phyloP scores from a whole-genome alignment of 2,329 filamentous ascomycete genomes.

The Monosporascus sp. region DNA sequence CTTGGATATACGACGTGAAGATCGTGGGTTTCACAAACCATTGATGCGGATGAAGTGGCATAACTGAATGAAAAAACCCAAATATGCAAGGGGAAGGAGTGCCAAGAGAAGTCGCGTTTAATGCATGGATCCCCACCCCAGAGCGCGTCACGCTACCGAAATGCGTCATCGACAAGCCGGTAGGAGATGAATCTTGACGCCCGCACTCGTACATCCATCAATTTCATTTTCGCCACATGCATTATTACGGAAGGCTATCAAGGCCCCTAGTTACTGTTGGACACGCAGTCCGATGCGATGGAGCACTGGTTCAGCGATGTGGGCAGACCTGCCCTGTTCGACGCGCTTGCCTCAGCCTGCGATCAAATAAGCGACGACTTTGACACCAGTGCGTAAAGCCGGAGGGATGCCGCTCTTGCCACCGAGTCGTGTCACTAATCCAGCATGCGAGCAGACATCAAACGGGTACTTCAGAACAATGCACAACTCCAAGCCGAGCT shows the following conservation, averaged over 20 bases:
- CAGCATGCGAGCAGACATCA: conserved; percentile 8
- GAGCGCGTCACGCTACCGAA: neutral
- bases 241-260: too few relatives aligned
- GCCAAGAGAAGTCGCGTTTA: neutral
- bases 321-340: conserved; percentile 21
- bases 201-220: too few relatives aligned
- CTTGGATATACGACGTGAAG: too few relatives aligned
- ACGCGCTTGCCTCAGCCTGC: conserved; percentile 22
- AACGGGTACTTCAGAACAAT: conserved; percentile 13
- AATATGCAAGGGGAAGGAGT: neutral
- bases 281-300: conserved; percentile 13
- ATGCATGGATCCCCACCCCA: neutral
- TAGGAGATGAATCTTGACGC: too few relatives aligned
- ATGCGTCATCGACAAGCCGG: neutral
- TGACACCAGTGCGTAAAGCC: conserved; percentile 15
- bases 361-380: conserved; percentile 21
- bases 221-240: too few relatives aligned
- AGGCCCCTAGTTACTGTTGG: neutral
- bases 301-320: conserved; percentile 25
- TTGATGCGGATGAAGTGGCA: too few relatives aligned
- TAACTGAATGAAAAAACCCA: too few relatives aligned
- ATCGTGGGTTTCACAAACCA: too few relatives aligned
- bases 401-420: neutral
- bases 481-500: conserved; percentile 28
- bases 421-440: neutral